A percentile compares a stretch with the other conserved stretches of the same genome.
Evolutionary conservation across 1,139 yeast genomes (phyloP).

Genomic region (Sugiyamaella paludigena): DNA sequence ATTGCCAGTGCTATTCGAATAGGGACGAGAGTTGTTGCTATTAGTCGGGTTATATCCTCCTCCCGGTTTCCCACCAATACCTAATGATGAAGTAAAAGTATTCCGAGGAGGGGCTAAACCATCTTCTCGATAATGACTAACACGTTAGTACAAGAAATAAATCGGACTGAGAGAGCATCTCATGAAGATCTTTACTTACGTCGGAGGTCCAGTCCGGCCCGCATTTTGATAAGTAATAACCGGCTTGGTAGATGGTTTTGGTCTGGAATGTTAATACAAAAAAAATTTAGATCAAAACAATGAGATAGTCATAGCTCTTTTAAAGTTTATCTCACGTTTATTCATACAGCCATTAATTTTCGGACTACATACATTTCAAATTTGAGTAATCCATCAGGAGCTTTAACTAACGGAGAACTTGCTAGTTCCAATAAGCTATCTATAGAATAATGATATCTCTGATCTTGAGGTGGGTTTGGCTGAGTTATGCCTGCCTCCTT

Average conservation of each 20-base stretch:
- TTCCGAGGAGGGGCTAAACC: conserved; percentile 16
- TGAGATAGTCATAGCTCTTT: too few species aligned
- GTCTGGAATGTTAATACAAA: conserved; percentile 3
- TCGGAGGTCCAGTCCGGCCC: conserved; percentile 1
- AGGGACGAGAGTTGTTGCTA: conserved; percentile 4
- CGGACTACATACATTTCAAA: conserved; percentile 13
- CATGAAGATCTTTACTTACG: conserved; percentile 2
- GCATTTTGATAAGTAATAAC: conserved; percentile 7
- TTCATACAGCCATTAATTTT: conserved; percentile 2
- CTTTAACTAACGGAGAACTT: conserved; percentile 25
- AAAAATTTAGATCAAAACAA: not conserved
- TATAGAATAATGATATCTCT: conserved; percentile 16
- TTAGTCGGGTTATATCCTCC: conserved; percentile 3
- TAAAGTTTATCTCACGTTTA: not conserved
- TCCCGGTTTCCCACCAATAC: conserved; percentile 6
- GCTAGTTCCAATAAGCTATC: conserved; percentile 21
- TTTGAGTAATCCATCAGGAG: conserved; percentile 17
- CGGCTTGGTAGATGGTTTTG: conserved; percentile 7
- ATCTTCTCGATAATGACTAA: conserved; percentile 10
- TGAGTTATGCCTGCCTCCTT: conserved; percentile 2
- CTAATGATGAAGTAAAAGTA: conserved; percentile 9
- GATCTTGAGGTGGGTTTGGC: not conserved
- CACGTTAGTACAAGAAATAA: not conserved
- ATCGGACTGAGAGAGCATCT: too few species aligned
- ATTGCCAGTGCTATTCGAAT: not conserved